A percentile compares a stretch with the other conserved stretches of the same genome.
Evolutionary conservation across 78 protist species (phyloP).

Genomic region (Protostelium mycophagum): DNA sequence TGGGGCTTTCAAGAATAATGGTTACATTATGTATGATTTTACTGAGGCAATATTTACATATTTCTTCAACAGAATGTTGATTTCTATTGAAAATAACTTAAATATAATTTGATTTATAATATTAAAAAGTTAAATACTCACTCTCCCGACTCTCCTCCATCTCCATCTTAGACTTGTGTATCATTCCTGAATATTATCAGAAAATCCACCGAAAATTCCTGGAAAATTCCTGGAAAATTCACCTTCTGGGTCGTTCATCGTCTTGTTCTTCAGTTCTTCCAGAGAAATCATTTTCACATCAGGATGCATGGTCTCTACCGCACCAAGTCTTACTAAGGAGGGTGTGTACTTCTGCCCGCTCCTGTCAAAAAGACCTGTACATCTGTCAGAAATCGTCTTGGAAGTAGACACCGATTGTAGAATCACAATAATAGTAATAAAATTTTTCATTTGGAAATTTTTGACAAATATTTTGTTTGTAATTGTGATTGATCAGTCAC

Average conservation of each 20-base stretch:
- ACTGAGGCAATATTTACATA: too few species aligned
- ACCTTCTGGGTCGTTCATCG: not conserved
- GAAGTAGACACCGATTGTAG: too few species aligned
- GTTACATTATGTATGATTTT: too few species aligned
- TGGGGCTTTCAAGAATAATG: too few species aligned
- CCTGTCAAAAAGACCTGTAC: not conserved
- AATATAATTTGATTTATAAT: not conserved
- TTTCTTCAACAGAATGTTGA: too few species aligned
- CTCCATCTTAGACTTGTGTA: not conserved
- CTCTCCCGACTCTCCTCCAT: not conserved
- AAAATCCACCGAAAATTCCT: too few species aligned
- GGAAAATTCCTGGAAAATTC: too few species aligned
- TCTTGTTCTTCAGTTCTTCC: not conserved
- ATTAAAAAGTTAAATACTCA: not conserved
- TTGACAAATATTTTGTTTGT: too few species aligned
- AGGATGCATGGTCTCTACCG: not conserved
- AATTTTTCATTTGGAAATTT: too few species aligned
- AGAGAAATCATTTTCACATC: not conserved
- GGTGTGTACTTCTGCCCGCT: conserved; percentile 32
- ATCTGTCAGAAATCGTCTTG: not conserved
- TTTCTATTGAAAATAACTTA: not conserved
- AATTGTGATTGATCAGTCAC: too few species aligned
- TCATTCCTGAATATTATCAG: too few species aligned
- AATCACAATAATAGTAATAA: too few species aligned
- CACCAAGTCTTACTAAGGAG: conserved; percentile 14